phyloP scores from a whole-genome alignment of 345 rosid species.

The Psidium guajava region DNA sequence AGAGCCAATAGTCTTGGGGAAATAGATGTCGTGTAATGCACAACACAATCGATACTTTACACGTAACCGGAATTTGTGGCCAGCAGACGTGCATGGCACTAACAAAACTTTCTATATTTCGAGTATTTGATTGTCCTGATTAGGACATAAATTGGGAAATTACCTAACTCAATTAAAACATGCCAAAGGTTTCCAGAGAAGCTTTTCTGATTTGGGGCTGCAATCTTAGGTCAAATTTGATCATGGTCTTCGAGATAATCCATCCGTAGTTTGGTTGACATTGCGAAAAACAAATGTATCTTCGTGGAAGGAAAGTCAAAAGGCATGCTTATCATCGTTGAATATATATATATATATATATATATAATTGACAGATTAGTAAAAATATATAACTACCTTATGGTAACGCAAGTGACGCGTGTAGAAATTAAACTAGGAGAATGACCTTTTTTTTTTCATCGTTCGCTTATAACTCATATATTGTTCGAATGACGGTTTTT shows the following conservation, averaged over 20 bases:
- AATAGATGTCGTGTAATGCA: not conserved
- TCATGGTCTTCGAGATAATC: not conserved
- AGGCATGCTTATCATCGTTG: not conserved
- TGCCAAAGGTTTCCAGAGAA: not conserved
- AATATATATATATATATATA: not conserved
- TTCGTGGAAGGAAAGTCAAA: not conserved
- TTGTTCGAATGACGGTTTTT: not conserved
- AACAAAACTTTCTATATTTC: not conserved
- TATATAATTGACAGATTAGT: not conserved
- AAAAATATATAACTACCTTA: not conserved
- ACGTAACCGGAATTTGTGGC: not conserved
- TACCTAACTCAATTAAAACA: not conserved
- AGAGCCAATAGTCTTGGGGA: not conserved
- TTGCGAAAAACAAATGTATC: not conserved
- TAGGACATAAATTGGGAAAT: not conserved
- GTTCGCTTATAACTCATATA: not conserved
- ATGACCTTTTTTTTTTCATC: not conserved
- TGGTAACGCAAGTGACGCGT: not conserved
- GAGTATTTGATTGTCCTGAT: not conserved
- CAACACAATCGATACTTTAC: not conserved
- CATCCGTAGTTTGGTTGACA: not conserved
- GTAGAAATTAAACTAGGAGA: not conserved
- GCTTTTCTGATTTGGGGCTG: not conserved
- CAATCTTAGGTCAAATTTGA: not conserved
- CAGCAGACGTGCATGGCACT: not conserved